Evolutionary conservation across 495 filamentous ascomycete genomes (phyloP).

Genomic region (Cladorrhinum samala): DNA sequence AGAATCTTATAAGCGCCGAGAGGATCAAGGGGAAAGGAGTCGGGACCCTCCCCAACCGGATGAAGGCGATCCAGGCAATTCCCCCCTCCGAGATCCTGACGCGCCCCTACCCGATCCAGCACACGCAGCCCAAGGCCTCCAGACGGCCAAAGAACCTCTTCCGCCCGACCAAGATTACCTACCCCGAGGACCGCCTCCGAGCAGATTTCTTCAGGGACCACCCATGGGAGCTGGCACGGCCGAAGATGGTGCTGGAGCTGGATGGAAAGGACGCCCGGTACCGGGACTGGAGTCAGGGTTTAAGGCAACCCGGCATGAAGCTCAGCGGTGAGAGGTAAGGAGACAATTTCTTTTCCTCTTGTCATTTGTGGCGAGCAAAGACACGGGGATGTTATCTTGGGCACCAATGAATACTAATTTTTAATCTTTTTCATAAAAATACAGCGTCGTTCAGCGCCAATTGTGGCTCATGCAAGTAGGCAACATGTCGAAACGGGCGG

Average conservation of each 20-base stretch:
- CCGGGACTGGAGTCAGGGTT: slow-evolving; percentile 69
- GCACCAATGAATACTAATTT: too few relatives aligned
- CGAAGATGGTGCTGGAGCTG: slow-evolving; percentile 74
- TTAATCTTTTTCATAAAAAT: too few relatives aligned
- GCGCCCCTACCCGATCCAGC: slow-evolving; percentile 59
- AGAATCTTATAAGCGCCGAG: slow-evolving; percentile 48
- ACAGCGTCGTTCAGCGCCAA: slow-evolving; percentile 92
- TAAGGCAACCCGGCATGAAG: slow-evolving; percentile 70
- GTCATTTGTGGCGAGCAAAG: too few relatives aligned
- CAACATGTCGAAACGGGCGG: slow-evolving; percentile 52
- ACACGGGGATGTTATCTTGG: too few relatives aligned
- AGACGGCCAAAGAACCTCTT: slow-evolving; percentile 64
- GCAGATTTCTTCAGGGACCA: slow-evolving; percentile 82
- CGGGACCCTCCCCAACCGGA: slow-evolving; percentile 62
- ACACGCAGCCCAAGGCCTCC: slow-evolving; percentile 36
- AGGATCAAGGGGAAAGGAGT: slow-evolving; percentile 25
- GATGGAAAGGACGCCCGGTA: slow-evolving; percentile 71
- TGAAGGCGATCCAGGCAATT: slow-evolving; percentile 61
- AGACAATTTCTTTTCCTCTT: slow-evolving; percentile 1
- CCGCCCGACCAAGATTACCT: slow-evolving; percentile 67
- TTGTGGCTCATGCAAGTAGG: slow-evolving; percentile 70
- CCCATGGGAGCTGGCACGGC: slow-evolving; percentile 93
- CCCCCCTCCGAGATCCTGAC: slow-evolving; percentile 74
- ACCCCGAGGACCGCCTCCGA: slow-evolving; percentile 81
- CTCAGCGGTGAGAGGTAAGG: slow-evolving; percentile 80